Conservation (phyloP, 2,329 filamentous ascomycete species). For the Cladosporium sp. region DNA sequence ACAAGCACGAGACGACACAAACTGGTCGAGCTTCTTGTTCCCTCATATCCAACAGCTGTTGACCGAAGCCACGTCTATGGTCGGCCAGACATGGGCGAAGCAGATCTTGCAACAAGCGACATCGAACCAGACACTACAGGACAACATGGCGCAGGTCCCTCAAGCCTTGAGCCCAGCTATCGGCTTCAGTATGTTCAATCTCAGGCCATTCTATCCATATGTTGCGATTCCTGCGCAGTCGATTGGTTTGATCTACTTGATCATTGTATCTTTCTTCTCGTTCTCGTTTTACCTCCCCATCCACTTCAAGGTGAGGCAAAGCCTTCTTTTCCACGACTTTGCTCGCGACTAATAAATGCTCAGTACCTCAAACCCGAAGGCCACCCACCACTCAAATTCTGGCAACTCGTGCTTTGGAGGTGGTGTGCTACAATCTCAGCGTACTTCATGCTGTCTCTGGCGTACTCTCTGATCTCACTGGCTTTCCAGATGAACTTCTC, state of each 20-base stretch:
- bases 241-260: conserved; percentile 63
- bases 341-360: not conserved
- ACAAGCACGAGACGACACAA: conserved; percentile 54
- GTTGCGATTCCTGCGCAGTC: conserved; percentile 54
- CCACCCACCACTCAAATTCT: conserved; percentile 56
- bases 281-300: conserved; percentile 63
- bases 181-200: conserved; percentile 53
- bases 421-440: conserved; percentile 52
- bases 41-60: conserved; percentile 50
- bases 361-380: conserved; percentile 52
- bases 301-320: conserved; percentile 41
- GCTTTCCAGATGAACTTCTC: conserved; percentile 61
- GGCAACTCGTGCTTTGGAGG: conserved; percentile 57
- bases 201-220: conserved; percentile 56
- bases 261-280: conserved; percentile 64
- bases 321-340: not conserved
- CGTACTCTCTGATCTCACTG: conserved; percentile 60
- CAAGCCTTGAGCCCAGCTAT: conserved; percentile 55
- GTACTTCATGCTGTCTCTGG: conserved; percentile 60
- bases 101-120: conserved; percentile 39
- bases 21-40: conserved; percentile 50
- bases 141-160: conserved; percentile 45
- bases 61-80: conserved; percentile 43
- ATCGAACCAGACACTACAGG: conserved; percentile 35
- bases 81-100: conserved; percentile 45